Evolutionary conservation across 768 basidiomycete genomes (phyloP).

Genomic region (Inosperma sp.): DNA sequence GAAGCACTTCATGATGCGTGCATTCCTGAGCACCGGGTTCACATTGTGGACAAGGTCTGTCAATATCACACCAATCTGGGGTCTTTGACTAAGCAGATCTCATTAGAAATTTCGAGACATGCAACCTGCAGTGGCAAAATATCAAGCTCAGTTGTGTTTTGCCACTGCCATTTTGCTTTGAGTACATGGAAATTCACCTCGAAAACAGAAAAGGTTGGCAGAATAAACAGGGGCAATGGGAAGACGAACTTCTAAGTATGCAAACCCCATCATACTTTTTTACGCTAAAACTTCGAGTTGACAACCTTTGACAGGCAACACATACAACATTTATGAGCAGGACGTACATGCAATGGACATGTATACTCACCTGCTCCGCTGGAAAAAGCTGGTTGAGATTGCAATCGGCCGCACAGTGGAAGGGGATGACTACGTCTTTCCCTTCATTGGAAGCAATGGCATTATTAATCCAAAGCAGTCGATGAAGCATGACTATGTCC

Average conservation of each 20-base stretch:
- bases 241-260: constrained; percentile 17
- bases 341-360: constrained; percentile 28
- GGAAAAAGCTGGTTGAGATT: constrained; percentile 19
- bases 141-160: constrained; percentile 15
- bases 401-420: constrained; percentile 19
- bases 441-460: constrained; percentile 25
- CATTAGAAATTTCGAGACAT: constrained; percentile 24
- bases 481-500: constrained; percentile 27
- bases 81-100: background rate
- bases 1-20: constrained; percentile 28
- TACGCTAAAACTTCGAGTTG: background rate
- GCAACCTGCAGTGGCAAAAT: constrained; percentile 22
- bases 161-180: constrained; percentile 16
- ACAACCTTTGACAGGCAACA: constrained; percentile 22
- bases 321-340: constrained; percentile 34
- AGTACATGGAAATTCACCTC: constrained; percentile 14
- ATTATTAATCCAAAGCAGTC: constrained; percentile 19
- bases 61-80: background rate
- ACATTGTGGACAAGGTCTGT: constrained; percentile 31
- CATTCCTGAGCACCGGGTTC: constrained; percentile 26
- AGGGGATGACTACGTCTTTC: constrained; percentile 33
- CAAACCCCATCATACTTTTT: background rate
- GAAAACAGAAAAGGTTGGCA: constrained; percentile 30
- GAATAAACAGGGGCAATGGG: constrained; percentile 19
- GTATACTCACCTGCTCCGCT: constrained; percentile 24